These are phyloP conservation scores for Acacia confusa DNA, from an alignment of 306 rosid species.

Conservation along the genomic window DNA sequence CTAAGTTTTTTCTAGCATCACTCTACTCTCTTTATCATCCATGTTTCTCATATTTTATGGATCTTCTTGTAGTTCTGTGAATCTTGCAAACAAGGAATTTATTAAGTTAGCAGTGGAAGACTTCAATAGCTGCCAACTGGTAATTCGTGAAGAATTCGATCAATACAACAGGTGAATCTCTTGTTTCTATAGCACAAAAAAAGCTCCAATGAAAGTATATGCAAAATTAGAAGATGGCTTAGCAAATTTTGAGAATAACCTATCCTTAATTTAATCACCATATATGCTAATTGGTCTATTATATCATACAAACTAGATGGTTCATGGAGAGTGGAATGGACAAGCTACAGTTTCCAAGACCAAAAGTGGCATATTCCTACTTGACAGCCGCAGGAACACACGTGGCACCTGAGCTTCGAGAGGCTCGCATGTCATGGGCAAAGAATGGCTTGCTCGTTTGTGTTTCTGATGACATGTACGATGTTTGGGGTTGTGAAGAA, in stretches of 20 bases:
- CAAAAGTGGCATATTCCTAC: not conserved
- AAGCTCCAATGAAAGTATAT: too few species aligned
- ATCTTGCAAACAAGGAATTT: conserved; percentile 42
- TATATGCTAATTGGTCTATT: not conserved
- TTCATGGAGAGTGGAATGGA: not conserved
- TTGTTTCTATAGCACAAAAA: too few species aligned
- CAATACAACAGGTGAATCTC: conserved; percentile 41
- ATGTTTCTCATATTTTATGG: not conserved
- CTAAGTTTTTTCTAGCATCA: not conserved
- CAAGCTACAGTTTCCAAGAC: not conserved
- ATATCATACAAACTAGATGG: not conserved
- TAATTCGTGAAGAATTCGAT: conserved; percentile 48
- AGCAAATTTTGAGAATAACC: too few species aligned
- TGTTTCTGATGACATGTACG: not conserved
- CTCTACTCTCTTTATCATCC: not conserved
- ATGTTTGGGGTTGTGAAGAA: not conserved
- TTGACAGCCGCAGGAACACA: not conserved
- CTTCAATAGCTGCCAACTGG: conserved; percentile 46
- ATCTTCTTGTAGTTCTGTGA: conserved; percentile 36
- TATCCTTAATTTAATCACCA: too few species aligned
- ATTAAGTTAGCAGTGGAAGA: conserved; percentile 52
- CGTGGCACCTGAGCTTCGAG: not conserved
- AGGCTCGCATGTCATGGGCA: not conserved
- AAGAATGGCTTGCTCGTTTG: not conserved
- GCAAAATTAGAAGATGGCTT: too few species aligned